A percentile compares a stretch with the other conserved stretches of the same genome.
Evolutionary conservation across 1,139 yeast species (phyloP).

Genomic region (Kluyveromyces sp.): DNA sequence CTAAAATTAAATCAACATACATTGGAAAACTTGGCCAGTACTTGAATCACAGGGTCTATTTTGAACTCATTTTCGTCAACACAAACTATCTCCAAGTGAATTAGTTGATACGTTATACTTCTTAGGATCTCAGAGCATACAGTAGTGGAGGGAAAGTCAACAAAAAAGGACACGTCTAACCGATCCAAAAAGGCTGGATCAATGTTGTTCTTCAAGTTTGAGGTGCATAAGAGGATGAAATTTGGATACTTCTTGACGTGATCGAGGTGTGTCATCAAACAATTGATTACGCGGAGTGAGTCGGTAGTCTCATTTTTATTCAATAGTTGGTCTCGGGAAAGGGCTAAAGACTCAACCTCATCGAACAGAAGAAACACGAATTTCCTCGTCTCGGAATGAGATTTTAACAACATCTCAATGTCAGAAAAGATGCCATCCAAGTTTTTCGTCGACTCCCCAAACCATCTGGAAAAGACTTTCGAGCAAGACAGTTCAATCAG

Average conservation of each 20-base stretch:
- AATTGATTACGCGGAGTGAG: conserved; percentile 37
- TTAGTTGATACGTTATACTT: conserved; percentile 17
- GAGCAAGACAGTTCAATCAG: conserved; percentile 36
- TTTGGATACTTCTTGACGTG: conserved; percentile 31
- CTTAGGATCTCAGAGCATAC: conserved; percentile 26
- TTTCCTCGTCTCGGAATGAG: conserved; percentile 13
- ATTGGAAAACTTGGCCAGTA: background rate
- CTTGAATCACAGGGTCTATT: background rate
- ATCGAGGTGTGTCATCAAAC: conserved; percentile 36
- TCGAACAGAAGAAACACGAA: conserved; percentile 34
- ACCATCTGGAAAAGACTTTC: conserved; percentile 37
- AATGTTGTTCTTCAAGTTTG: conserved; percentile 31
- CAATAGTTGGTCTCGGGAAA: conserved; percentile 31
- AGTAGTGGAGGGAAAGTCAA: conserved; percentile 28
- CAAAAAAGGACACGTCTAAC: conserved; percentile 31
- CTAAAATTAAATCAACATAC: background rate
- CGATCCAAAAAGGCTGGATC: conserved; percentile 37
- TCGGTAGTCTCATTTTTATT: conserved; percentile 36
- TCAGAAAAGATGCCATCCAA: conserved; percentile 32
- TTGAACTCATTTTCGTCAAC: conserved; percentile 1
- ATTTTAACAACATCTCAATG: conserved; percentile 23
- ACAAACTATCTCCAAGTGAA: conserved; percentile 15
- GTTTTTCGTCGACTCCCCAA: conserved; percentile 38
- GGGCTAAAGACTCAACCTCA: conserved; percentile 38
- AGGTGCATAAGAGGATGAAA: conserved; percentile 34